These are phyloP conservation scores for Ampelomyces quisqualis DNA, from an alignment of 2,329 filamentous ascomycete genomes.

Conservation along the genomic window DNA sequence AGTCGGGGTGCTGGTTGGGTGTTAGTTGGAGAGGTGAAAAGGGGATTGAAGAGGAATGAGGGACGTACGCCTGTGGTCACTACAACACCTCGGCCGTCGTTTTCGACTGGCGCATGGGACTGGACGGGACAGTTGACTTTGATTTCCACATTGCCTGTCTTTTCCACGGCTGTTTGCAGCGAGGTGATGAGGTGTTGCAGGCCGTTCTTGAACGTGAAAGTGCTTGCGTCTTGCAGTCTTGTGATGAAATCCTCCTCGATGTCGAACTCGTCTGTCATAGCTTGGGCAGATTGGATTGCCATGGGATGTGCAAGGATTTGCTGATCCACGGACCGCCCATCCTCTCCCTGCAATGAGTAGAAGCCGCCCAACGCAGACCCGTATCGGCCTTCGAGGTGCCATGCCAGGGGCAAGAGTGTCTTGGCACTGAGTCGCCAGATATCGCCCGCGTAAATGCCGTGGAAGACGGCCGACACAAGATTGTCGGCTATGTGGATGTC, in stretches of 20 bases:
- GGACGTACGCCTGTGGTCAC: slow-evolving; percentile 28
- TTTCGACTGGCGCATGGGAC: slow-evolving; percentile 17
- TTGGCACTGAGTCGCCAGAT: slow-evolving; percentile 75
- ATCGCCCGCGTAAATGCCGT: slow-evolving; percentile 93
- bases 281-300: slow-evolving; percentile 18
- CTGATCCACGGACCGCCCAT: background rate
- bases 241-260: slow-evolving; percentile 38
- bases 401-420: slow-evolving; percentile 57
- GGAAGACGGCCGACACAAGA: slow-evolving; percentile 70
- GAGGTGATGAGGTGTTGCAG: slow-evolving; percentile 43
- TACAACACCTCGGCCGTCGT: slow-evolving; percentile 18
- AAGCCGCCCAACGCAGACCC: slow-evolving; percentile 35
- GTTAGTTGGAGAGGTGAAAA: background rate
- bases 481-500: slow-evolving; percentile 65
- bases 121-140: slow-evolving; percentile 37
- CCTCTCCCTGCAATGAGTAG: slow-evolving; percentile 18
- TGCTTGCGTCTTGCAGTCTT: slow-evolving; percentile 38
- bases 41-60: background rate
- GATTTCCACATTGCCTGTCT: slow-evolving; percentile 45
- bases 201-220: slow-evolving; percentile 50
- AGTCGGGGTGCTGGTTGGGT: slow-evolving; percentile 11
- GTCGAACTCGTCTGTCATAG: slow-evolving; percentile 40
- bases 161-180: slow-evolving; percentile 41
- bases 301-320: slow-evolving; percentile 22
- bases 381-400: slow-evolving; percentile 51